Percentiles rank a stretch among this genome's conserved stretches.
These are phyloP conservation scores for Hanseniaspora taiwanica DNA, from an alignment of 805 yeast genomes.

Conservation along the genomic window DNA sequence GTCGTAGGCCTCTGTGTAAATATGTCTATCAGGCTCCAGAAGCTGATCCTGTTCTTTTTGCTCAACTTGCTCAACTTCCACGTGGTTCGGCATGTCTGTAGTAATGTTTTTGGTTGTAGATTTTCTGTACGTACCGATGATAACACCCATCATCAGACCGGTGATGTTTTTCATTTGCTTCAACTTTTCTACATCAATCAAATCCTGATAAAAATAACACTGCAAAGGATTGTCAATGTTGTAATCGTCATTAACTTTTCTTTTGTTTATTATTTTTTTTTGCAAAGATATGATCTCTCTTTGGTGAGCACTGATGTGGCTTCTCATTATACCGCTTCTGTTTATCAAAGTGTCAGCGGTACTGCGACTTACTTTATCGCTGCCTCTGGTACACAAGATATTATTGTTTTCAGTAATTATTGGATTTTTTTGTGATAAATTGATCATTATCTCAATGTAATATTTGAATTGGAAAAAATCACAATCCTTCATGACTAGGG, in stretches of 20 bases:
- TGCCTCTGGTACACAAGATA: slow-evolving; percentile 6
- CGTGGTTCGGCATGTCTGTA: slow-evolving; percentile 2
- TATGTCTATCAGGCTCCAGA: too few relatives aligned
- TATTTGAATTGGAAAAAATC: slow-evolving; percentile 70
- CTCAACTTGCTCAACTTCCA: background rate
- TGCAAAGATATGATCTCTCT: background rate
- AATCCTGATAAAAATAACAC: slow-evolving; percentile 21
- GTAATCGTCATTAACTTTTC: background rate
- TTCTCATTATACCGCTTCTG: too few relatives aligned
- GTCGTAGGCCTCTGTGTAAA: slow-evolving; percentile 4
- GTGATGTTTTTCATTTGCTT: slow-evolving; percentile 67
- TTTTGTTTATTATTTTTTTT: background rate
- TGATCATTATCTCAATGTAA: slow-evolving; percentile 71
- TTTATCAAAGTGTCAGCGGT: too few relatives aligned
- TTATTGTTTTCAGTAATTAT: slow-evolving; percentile 23
- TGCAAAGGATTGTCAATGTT: background rate
- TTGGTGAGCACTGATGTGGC: background rate
- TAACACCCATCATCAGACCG: slow-evolving; percentile 66
- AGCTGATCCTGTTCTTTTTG: too few relatives aligned
- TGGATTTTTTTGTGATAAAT: slow-evolving; percentile 49
- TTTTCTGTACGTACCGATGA: slow-evolving; percentile 63
- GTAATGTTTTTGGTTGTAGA: slow-evolving; percentile 1
- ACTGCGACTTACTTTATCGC: too few relatives aligned
- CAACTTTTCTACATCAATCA: slow-evolving; percentile 68
- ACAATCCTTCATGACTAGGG: slow-evolving; percentile 39